Conservation (phyloP, 2,329 filamentous ascomycete species). For the Aspergillus ochraceoroseus region DNA sequence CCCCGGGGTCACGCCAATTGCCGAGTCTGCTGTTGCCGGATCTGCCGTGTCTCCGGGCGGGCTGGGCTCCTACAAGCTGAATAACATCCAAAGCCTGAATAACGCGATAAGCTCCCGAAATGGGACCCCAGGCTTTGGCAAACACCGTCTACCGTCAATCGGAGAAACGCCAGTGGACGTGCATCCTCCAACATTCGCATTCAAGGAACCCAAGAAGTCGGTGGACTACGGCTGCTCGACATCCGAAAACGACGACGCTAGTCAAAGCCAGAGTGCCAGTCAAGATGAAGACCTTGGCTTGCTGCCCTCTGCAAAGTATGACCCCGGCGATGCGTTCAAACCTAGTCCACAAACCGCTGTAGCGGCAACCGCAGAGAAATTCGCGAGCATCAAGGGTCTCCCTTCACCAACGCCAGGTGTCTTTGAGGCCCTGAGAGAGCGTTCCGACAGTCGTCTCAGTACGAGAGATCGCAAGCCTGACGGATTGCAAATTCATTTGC, state of each 20-base stretch:
- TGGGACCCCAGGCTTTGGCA: constrained; percentile 56
- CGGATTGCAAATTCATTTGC: constrained; percentile 62
- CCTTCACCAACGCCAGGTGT: constrained; percentile 65
- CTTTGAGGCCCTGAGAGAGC: constrained; percentile 59
- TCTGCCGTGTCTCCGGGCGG: constrained; percentile 63
- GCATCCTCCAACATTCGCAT: constrained; percentile 41
- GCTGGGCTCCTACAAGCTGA: constrained; percentile 53
- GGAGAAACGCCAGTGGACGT: constrained; percentile 61
- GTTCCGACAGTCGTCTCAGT: constrained; percentile 51
- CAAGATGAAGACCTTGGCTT: constrained; percentile 32
- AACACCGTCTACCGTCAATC: constrained; percentile 70
- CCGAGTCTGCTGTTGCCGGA: constrained; percentile 62
- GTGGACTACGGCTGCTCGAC: constrained; percentile 49
- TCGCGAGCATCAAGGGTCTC: constrained; percentile 53
- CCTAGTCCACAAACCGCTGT: constrained; percentile 58
- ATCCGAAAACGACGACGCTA: constrained; percentile 37
- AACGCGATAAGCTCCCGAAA: constrained; percentile 65
- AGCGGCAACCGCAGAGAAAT: constrained; percentile 61
- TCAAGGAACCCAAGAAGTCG: constrained; percentile 41
- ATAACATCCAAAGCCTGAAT: constrained; percentile 62
- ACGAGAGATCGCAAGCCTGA: constrained; percentile 75
- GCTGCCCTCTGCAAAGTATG: constrained; percentile 45
- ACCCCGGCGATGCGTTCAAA: constrained; percentile 39
- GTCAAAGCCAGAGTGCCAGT: constrained; percentile 26
- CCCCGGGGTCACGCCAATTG: constrained; percentile 81